A percentile compares a stretch with the other conserved stretches of the same genome.
Conservation (phyloP, 2,329 filamentous ascomycete species). For the Sporothrix variecibatus region DNA sequence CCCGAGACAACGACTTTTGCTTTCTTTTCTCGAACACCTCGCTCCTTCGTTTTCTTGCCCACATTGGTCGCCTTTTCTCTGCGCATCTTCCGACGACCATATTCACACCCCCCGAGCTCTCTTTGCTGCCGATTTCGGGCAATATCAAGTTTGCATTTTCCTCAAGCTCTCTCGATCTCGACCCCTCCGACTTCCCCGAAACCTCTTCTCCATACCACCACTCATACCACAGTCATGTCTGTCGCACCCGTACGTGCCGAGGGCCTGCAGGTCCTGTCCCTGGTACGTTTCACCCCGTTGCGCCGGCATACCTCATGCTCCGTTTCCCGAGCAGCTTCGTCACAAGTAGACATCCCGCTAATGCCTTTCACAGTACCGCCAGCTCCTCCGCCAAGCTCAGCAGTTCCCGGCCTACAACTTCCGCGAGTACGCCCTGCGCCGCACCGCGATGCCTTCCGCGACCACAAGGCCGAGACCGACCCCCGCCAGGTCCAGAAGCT, state of each 20-base stretch:
- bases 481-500: constrained; percentile 79
- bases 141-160: constrained; percentile 11
- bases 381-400: constrained; percentile 79
- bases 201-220: not conserved
- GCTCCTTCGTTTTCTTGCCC: not conserved
- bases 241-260: constrained; percentile 23
- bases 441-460: constrained; percentile 90
- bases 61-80: not conserved
- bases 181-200: not conserved
- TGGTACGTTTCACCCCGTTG: constrained; percentile 47
- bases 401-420: constrained; percentile 97
- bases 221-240: constrained; percentile 18
- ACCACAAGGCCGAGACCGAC: constrained; percentile 73
- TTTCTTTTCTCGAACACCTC: not conserved
- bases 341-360: not conserved
- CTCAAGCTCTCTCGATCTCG: not conserved
- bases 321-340: not conserved
- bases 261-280: constrained; percentile 59
- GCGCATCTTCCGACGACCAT: constrained; percentile 8
- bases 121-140: not conserved
- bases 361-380: constrained; percentile 70
- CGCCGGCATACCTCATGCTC: not conserved
- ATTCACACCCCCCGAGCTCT: not conserved
- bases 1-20: not conserved
- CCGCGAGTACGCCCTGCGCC: constrained; percentile 89